Conservation (phyloP, 1,284 basidiomycete genomes). For the Microbotryum intermedium region DNA sequence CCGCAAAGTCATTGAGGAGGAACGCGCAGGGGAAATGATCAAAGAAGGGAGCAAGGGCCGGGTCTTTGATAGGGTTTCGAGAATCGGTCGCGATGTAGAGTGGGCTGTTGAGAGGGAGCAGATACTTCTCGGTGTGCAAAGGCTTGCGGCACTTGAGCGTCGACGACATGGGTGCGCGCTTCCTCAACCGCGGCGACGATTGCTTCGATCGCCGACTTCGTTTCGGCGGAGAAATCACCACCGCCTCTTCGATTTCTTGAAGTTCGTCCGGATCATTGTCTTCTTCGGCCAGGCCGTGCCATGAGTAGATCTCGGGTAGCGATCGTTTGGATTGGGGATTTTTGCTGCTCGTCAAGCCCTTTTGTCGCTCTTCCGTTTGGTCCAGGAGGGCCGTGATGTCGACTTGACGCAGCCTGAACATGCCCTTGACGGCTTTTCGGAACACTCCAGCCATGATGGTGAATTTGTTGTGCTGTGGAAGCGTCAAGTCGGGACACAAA, state of each 20-base stretch:
- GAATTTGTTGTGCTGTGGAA: too few relatives aligned
- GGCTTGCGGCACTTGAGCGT: slow-evolving; percentile 15
- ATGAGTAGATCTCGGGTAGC: too few relatives aligned
- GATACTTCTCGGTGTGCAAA: slow-evolving; percentile 11
- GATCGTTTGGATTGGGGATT: background rate
- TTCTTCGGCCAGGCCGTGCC: background rate
- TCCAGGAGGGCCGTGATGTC: slow-evolving; percentile 2
- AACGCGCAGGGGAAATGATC: slow-evolving; percentile 26
- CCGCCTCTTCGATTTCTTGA: background rate
- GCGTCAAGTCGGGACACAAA: too few relatives aligned
- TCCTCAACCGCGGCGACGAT: background rate
- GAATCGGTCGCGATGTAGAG: slow-evolving; percentile 32
- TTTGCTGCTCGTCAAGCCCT: background rate
- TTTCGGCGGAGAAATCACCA: background rate
- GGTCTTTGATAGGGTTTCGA: slow-evolving; percentile 13
- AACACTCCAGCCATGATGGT: slow-evolving; percentile 5
- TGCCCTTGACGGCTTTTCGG: slow-evolving; percentile 3
- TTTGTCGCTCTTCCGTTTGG: background rate
- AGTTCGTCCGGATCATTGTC: background rate
- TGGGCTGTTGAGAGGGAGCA: slow-evolving; percentile 23
- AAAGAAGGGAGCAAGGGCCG: slow-evolving; percentile 16
- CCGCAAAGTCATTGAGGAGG: slow-evolving; percentile 15
- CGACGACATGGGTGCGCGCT: background rate
- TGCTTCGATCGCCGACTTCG: background rate
- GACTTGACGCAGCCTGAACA: slow-evolving; percentile 6